phyloP scores from a whole-genome alignment of 805 yeast genomes.

The Myxozyma lipomycoides region DNA sequence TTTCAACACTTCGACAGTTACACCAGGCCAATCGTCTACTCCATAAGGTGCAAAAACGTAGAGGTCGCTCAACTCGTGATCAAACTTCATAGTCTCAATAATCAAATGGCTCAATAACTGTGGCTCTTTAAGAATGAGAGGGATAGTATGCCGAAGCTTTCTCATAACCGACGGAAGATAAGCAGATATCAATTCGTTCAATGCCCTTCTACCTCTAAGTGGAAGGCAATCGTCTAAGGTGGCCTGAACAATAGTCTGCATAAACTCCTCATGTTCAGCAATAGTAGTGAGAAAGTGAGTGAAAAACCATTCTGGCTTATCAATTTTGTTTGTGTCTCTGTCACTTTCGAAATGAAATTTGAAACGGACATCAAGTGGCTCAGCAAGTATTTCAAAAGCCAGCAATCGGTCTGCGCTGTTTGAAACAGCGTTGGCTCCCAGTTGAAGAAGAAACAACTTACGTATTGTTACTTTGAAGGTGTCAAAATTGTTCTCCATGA shows the following conservation, averaged over 20 bases:
- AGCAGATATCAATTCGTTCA: constrained; percentile 46
- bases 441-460: constrained; percentile 18
- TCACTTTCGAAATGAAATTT: constrained; percentile 57
- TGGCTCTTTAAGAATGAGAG: constrained; percentile 38
- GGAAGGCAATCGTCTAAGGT: constrained; percentile 21
- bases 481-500: not conserved
- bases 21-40: constrained; percentile 44
- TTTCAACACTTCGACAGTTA: constrained; percentile 36
- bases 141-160: constrained; percentile 41
- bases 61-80: constrained; percentile 44
- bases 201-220: constrained; percentile 33
- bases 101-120: constrained; percentile 55
- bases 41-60: constrained; percentile 48
- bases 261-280: constrained; percentile 35
- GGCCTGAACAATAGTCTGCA: constrained; percentile 31
- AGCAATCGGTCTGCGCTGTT: constrained; percentile 8
- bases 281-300: constrained; percentile 40
- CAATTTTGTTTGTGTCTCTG: constrained; percentile 57
- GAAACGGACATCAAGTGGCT: constrained; percentile 49
- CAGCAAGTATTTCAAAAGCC: constrained; percentile 45
- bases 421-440: not conserved
- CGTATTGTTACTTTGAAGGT: constrained; percentile 5
- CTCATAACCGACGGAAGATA: constrained; percentile 46
- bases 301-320: constrained; percentile 69
- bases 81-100: constrained; percentile 56